Base-by-base conservation (phyloP, 768 basidiomycete genomes). In the Clavaria fumosa region DNA sequence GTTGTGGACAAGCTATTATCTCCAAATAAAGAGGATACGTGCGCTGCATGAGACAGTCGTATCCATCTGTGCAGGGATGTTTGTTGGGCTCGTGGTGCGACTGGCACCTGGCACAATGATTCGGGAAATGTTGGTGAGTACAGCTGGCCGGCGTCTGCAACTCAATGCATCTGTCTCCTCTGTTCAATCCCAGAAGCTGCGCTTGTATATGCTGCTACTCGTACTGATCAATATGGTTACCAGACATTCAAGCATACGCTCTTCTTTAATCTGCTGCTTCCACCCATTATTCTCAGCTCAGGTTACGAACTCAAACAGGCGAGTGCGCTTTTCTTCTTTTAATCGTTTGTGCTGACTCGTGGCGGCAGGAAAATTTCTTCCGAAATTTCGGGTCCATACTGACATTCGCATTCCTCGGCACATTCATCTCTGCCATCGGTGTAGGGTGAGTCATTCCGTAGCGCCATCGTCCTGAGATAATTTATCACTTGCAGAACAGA, bases 261-360 rank as follows among this genome's bases (percentile, higher is more conserved):
- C 35, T 93, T 99, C 66, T 95, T 97, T 67, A 97, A 99, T 57
- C 68, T 97, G 15, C 66, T 99, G n/a, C 72, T 97, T 3, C 95
- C 93, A 4, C 95, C 95, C 1, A 99, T 99, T 54, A 99, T 99
- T 52, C 63, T 99, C 27, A 95, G 91, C 57, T 95, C 90, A 2
- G 95, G 95, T 4, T 99, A 95, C 54, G 90, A 95, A 58, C 75
- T 99, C 41, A 93, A 90, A 55, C 91, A 97, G 67, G 89, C 78
- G 40, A 42, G 73, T 50, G 7, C 20, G 23, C 6, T 20, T n/a
- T 2, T 31, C 20, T 28, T 12, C 15, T 17, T 23, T 9, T 22
- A 12, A 22, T 12, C 17, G 34, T 9, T n/a, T 7, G 14, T 12
- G 23, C 23, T 37, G 12, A 21, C 4, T 20, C n/a, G 20, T 23